Conservation (phyloP, 441 rosid genomes). For the Syzygium syzygioides region DNA sequence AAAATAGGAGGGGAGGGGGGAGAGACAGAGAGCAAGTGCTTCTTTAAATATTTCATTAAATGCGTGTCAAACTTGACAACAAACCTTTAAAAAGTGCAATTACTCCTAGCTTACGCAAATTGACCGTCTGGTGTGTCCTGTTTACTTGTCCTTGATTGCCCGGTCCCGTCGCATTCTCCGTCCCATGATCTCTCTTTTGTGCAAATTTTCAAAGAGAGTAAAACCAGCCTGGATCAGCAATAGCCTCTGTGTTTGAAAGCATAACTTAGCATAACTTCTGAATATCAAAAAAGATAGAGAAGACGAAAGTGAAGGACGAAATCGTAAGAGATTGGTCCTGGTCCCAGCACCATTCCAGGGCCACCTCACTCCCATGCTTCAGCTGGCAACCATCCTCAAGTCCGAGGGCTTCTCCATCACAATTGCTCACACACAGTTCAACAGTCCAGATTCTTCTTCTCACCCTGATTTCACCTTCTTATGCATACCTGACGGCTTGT, state of each 20-base stretch:
- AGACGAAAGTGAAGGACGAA: not conserved
- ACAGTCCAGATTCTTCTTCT: constrained; percentile 15
- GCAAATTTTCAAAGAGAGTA: not conserved
- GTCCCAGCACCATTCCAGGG: constrained; percentile 38
- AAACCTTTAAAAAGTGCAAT: not conserved
- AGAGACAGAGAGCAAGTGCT: not conserved
- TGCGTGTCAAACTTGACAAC: not conserved
- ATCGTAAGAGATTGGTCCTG: constrained; percentile 9
- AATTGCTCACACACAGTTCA: constrained; percentile 17
- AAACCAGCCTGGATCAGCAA: not conserved
- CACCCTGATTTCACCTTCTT: constrained; percentile 15
- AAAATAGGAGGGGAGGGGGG: not conserved
- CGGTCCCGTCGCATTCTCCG: not conserved
- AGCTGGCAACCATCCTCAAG: constrained; percentile 29
- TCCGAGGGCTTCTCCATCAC: constrained; percentile 25
- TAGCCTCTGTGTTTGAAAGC: not conserved
- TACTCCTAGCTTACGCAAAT: not conserved
- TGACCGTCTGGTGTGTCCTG: not conserved
- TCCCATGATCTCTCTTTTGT: not conserved
- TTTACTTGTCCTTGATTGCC: not conserved
- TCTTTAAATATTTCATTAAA: not conserved
- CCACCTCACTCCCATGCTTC: constrained; percentile 39
- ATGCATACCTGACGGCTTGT: constrained; percentile 2
- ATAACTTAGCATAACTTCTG: not conserved
- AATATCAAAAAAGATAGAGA: not conserved